A percentile compares a stretch with the other conserved stretches of the same genome.
phyloP scores from a whole-genome alignment of 768 basidiomycete genomes.

The Boletus pseudopeckii region DNA sequence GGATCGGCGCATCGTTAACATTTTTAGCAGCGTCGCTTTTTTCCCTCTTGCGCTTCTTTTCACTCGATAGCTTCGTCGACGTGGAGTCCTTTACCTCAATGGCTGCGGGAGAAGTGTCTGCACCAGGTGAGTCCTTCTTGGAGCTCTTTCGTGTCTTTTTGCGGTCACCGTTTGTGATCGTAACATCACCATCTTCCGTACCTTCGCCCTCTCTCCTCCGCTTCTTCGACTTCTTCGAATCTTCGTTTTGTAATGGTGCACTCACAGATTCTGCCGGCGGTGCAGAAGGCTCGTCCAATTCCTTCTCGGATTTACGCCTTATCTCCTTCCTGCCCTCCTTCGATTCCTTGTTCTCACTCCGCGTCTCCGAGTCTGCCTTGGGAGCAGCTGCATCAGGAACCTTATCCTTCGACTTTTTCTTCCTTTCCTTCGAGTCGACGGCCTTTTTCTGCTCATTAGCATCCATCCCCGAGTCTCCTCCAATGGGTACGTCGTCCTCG shows the following conservation, averaged over 20 bases:
- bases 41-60: slow-evolving; percentile 28
- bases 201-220: slow-evolving; percentile 28
- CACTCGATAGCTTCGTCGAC: slow-evolving; percentile 8
- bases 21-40: slow-evolving; percentile 9
- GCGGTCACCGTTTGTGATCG: slow-evolving; percentile 4
- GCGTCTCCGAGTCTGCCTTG: neutral
- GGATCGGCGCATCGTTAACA: slow-evolving; percentile 9
- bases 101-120: slow-evolving; percentile 1
- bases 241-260: slow-evolving; percentile 2
- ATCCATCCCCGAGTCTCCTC: neutral
- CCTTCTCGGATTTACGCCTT: slow-evolving; percentile 15
- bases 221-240: slow-evolving; percentile 31
- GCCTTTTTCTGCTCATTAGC: slow-evolving; percentile 1
- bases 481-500: neutral
- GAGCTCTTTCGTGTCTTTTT: slow-evolving; percentile 28
- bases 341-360: neutral
- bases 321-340: slow-evolving; percentile 13
- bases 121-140: slow-evolving; percentile 9
- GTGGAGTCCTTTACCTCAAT: slow-evolving; percentile 14
- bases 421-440: slow-evolving; percentile 1
- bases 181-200: slow-evolving; percentile 7
- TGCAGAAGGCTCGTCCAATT: slow-evolving; percentile 18
- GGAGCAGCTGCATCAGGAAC: neutral
- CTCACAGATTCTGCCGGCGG: slow-evolving; percentile 10
- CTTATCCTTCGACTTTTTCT: slow-evolving; percentile 16